Evolutionary conservation across 495 filamentous ascomycete genomes (phyloP).

Genomic region (Usnea hakonensis): DNA sequence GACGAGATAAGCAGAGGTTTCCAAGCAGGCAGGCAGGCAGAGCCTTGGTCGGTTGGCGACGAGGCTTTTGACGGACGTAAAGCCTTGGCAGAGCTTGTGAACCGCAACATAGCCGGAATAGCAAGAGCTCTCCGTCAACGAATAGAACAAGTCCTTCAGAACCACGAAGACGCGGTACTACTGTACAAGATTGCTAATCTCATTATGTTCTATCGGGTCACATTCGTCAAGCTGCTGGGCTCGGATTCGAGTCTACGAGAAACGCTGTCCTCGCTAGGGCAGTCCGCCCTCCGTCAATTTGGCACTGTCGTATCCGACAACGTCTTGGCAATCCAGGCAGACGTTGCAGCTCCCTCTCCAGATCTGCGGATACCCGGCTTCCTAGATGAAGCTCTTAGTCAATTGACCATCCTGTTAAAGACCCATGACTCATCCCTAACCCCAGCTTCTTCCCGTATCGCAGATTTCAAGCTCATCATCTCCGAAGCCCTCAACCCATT

Average conservation of each 20-base stretch:
- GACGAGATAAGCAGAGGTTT: conserved; percentile 83
- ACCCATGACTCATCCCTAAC: conserved; percentile 76
- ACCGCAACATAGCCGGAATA: conserved; percentile 73
- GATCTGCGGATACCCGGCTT: conserved; percentile 79
- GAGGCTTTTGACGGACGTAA: conserved; percentile 75
- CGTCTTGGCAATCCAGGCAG: conserved; percentile 61
- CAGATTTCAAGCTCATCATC: conserved; percentile 72
- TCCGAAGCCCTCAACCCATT: conserved; percentile 81
- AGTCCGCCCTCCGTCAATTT: conserved; percentile 78
- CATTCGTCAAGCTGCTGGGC: conserved; percentile 73
- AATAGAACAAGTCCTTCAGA: conserved; percentile 84
- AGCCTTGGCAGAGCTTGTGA: conserved; percentile 80
- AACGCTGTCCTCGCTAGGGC: conserved; percentile 57
- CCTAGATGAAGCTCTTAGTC: conserved; percentile 69
- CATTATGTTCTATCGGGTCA: conserved; percentile 78
- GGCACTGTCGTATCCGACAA: conserved; percentile 69
- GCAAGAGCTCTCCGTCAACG: conserved; percentile 70
- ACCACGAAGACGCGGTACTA: conserved; percentile 80
- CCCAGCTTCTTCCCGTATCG: conserved; percentile 43
- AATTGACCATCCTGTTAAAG: conserved; percentile 66
- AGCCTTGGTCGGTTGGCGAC: conserved; percentile 70
- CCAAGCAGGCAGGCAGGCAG: conserved; percentile 74
- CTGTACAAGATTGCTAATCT: conserved; percentile 87
- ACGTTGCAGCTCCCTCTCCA: conserved; percentile 53
- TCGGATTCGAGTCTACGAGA: conserved; percentile 61